Base-by-base conservation (phyloP, 148 eudicot species). In the Hydrangea macrophylla region DNA sequence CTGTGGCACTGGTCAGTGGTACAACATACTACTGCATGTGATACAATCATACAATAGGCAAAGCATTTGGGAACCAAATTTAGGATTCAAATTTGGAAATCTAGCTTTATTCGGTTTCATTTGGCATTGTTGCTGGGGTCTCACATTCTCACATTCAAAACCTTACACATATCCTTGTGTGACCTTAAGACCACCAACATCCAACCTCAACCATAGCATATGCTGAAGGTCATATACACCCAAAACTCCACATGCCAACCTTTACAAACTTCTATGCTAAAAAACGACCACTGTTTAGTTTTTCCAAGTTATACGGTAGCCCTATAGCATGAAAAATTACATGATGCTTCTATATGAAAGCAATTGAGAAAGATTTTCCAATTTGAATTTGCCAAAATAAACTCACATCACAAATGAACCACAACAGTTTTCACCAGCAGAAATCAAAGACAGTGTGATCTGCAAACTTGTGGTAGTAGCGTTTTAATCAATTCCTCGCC, bases 381-480 rank as follows among this genome's bases (percentile, higher is more conserved):
- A 5, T 35, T n/a, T 28, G 36, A 20, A 9, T 22, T 1, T 35
- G 44, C 26, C 64, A 60, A 60, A 32, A 58, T 58, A 7, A 33
- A n/a, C 23, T n/a, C 25, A 35, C 8, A n/a, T 22, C 8, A 13
- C 5, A 56, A 35, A 17, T 31, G 39, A 60, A 60, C 45, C 0
- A 20, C 22, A 13, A 30, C 28, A 28, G 18, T 15, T 31, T 28
- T 28, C 27, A 18, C 32, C 2, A 8, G 13, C 26, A 37, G 62
- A 56, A 56, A 15, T 53, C 22, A 27, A 1, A 18, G 3, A 4
- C 10, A 31, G 15, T 8, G 27, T 54, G 50, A 50, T 36, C 55
- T 64, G 50, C 55, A 65, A 55, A 40, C 26, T 51, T 31, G 68
- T 53, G 18, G 6, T 51, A 3, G 60, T 20, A 32, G 59, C 13